phyloP scores from a whole-genome alignment of 768 basidiomycete genomes.

The Cyathus striatus region DNA sequence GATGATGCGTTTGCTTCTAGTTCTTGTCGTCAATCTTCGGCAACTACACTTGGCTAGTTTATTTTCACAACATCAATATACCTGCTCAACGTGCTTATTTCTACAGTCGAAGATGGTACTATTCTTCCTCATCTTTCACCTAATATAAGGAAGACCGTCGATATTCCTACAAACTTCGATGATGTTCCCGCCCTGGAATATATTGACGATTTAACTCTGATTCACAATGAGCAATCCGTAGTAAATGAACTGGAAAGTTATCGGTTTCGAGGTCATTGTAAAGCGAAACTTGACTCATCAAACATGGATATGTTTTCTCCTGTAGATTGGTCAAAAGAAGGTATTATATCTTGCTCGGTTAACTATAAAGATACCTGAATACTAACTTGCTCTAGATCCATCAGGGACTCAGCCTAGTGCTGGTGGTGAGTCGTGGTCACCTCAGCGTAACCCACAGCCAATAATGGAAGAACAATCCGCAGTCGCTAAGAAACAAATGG shows the following conservation, averaged over 20 bases:
- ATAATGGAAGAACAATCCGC: background rate
- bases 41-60: too few species aligned
- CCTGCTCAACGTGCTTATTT: too few species aligned
- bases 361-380: background rate
- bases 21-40: too few species aligned
- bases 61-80: too few species aligned
- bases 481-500: background rate
- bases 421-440: background rate
- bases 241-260: background rate
- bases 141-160: too few species aligned
- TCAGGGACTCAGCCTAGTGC: background rate
- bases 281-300: background rate
- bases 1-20: too few species aligned
- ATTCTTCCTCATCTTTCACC: too few species aligned
- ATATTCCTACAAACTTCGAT: too few species aligned
- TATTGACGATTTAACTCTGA: background rate
- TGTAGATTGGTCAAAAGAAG: background rate
- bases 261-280: background rate
- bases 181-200: background rate
- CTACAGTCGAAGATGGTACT: too few species aligned
- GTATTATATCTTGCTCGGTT: background rate
- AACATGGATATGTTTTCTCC: background rate
- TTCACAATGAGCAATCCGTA: background rate
- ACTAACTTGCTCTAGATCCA: background rate
- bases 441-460: background rate